A percentile compares a stretch with the other conserved stretches of the same genome.
Evolutionary conservation across 192 early-diverging fungal species (phyloP).

Genomic region (Rhizoclosmatium sp.): DNA sequence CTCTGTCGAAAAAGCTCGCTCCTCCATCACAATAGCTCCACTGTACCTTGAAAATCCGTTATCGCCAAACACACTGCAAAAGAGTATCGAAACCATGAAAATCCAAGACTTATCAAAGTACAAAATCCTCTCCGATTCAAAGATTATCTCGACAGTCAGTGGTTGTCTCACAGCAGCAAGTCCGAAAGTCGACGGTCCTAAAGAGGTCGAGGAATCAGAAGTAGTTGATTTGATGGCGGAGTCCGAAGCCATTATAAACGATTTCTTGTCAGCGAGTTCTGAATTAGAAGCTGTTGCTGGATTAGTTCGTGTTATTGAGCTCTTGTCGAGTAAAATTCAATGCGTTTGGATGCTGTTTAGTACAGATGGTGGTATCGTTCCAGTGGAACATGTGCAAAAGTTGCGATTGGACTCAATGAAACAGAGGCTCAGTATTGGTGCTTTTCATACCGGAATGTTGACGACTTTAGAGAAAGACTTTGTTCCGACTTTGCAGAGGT

Average conservation of each 20-base stretch:
- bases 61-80: neutral
- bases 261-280: neutral
- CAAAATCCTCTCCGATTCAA: neutral
- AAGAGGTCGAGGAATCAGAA: neutral
- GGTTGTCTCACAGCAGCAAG: neutral
- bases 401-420: neutral
- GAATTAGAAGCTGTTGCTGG: conserved; percentile 7
- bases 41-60: neutral
- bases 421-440: neutral
- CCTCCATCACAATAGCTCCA: neutral
- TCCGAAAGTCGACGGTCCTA: neutral
- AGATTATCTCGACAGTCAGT: neutral
- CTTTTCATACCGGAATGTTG: no score
- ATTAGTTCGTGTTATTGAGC: conserved; percentile 18
- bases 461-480: no score
- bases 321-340: conserved; percentile 19
- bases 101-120: neutral
- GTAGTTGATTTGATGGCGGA: neutral
- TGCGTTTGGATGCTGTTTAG: conserved; percentile 34
- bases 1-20: neutral
- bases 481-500: no score
- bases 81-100: neutral
- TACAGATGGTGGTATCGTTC: neutral
- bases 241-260: neutral
- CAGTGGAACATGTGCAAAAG: neutral